These are phyloP conservation scores for Madurella fahalii DNA, from an alignment of 2,329 filamentous ascomycete species.

Conservation along the genomic window DNA sequence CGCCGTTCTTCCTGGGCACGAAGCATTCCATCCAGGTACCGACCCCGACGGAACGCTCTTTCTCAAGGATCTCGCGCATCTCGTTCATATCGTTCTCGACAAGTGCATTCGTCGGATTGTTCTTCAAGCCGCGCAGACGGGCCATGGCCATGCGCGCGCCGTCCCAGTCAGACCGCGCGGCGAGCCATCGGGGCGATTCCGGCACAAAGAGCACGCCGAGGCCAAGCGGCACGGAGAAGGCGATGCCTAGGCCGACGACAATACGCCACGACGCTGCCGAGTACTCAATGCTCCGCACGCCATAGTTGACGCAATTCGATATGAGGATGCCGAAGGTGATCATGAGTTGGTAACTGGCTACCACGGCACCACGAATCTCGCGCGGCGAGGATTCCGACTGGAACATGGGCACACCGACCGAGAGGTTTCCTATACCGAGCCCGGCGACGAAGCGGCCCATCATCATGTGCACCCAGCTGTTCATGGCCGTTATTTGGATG, in stretches of 20 bases:
- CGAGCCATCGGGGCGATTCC: constrained; percentile 56
- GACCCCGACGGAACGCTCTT: constrained; percentile 41
- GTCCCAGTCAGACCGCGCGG: constrained; percentile 43
- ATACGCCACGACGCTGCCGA: constrained; percentile 55
- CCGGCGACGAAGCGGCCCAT: constrained; percentile 64
- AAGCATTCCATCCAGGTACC: constrained; percentile 59
- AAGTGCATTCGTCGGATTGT: constrained; percentile 41
- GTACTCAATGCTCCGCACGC: constrained; percentile 41
- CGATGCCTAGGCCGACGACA: constrained; percentile 53
- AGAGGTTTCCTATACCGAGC: constrained; percentile 63
- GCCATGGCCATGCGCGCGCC: constrained; percentile 48
- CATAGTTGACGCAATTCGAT: constrained; percentile 53
- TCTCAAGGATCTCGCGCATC: constrained; percentile 46
- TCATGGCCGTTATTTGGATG: constrained; percentile 58
- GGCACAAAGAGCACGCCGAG: constrained; percentile 51
- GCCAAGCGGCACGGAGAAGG: constrained; percentile 49
- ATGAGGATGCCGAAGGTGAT: constrained; percentile 66
- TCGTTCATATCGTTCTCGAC: constrained; percentile 52
- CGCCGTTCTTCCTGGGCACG: constrained; percentile 38
- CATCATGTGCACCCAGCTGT: constrained; percentile 61
- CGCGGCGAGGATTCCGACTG: constrained; percentile 61
- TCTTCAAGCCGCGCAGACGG: constrained; percentile 48
- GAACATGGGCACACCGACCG: constrained; percentile 63
- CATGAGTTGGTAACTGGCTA: constrained; percentile 70
- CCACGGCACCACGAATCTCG: constrained; percentile 60